Evolutionary conservation across 2,329 filamentous ascomycete genomes (phyloP).

Genomic region (Fusarium compactum): DNA sequence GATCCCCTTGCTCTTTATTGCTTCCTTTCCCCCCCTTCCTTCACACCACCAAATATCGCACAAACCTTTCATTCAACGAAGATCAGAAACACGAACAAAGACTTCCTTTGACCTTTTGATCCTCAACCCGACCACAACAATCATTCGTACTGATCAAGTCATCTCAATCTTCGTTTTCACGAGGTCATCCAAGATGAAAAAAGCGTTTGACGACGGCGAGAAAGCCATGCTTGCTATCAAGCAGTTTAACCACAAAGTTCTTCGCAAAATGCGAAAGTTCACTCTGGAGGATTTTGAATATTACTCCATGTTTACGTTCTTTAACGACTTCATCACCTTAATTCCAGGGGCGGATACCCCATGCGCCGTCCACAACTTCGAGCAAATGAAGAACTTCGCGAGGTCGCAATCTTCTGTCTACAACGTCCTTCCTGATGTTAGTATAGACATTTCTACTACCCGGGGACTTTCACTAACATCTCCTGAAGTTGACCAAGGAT

Average conservation of each 20-base stretch:
- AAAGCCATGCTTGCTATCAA: rapidly evolving
- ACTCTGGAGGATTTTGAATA: rapidly evolving
- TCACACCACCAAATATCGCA: neutral
- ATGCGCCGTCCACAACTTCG: rapidly evolving
- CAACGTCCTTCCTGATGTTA: rapidly evolving
- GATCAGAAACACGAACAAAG: too few species aligned
- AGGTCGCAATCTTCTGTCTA: rapidly evolving
- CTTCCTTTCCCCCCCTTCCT: neutral
- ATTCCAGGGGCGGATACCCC: neutral
- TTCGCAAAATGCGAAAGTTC: rapidly evolving
- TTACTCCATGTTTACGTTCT: neutral
- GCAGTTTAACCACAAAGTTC: rapidly evolving
- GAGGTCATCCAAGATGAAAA: rapidly evolving
- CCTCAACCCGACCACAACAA: rapidly evolving
- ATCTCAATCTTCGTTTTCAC: neutral
- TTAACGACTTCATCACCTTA: neutral
- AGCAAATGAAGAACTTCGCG: rapidly evolving
- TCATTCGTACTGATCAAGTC: neutral
- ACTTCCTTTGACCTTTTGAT: neutral
- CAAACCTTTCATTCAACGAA: neutral
- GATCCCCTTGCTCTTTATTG: too few species aligned
- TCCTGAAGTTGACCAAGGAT: rapidly evolving
- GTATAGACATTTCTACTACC: neutral
- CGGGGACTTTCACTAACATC: neutral
- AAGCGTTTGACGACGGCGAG: rapidly evolving